Conservation (phyloP, 805 yeast genomes). For the Metschnikowia continentalis region DNA sequence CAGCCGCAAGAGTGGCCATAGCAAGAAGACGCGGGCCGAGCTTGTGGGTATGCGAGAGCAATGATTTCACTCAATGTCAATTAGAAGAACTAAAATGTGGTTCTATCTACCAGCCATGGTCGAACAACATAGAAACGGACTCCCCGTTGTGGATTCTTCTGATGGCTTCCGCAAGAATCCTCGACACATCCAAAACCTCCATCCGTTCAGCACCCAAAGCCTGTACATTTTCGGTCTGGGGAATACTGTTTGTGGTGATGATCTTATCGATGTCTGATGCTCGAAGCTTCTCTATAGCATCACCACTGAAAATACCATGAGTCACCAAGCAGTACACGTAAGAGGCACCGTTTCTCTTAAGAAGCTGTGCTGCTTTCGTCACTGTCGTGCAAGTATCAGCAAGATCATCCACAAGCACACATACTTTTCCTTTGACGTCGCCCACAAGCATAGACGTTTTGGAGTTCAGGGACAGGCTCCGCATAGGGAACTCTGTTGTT, state of each 20-base stretch:
- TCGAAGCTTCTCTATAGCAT: conserved; percentile 70
- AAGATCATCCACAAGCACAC: conserved; percentile 89
- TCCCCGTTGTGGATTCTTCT: conserved; percentile 97
- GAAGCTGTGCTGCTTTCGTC: conserved; percentile 83
- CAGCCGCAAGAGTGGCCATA: conserved; percentile 59
- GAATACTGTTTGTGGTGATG: conserved; percentile 87
- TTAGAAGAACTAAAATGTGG: background rate
- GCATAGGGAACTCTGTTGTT: conserved; percentile 16
- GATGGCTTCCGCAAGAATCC: conserved; percentile 89
- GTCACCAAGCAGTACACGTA: conserved; percentile 85
- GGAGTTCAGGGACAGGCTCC: conserved; percentile 25
- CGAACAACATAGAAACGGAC: conserved; percentile 88
- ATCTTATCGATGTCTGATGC: conserved; percentile 74
- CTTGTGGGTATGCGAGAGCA: conserved; percentile 22
- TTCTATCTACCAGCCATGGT: conserved; percentile 56
- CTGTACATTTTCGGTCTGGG: conserved; percentile 62
- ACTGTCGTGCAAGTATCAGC: conserved; percentile 92
- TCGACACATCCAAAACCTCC: conserved; percentile 82
- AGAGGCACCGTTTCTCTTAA: conserved; percentile 90
- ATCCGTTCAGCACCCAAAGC: conserved; percentile 52
- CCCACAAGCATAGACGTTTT: conserved; percentile 96
- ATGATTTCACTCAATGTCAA: background rate
- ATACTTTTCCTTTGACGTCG: conserved; percentile 79
- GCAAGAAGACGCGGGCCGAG: conserved; percentile 43
- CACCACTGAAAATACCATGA: conserved; percentile 91